Conservation (phyloP, 73 alveolate genomes). For the Paramecium caudatum region DNA sequence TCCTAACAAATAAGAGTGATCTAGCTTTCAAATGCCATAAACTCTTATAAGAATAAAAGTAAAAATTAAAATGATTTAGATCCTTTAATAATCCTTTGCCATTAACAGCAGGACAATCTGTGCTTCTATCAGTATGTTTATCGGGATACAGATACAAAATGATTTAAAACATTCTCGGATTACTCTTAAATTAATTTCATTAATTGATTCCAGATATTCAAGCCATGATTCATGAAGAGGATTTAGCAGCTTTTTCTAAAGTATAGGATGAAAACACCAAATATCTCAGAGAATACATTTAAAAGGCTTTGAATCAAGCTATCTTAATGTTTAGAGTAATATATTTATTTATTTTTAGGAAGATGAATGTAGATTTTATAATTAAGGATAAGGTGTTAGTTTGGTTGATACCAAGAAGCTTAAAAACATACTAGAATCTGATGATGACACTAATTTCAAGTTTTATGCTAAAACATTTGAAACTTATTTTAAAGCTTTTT, state of each 20-base stretch:
- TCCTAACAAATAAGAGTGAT: neutral
- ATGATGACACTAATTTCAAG: neutral
- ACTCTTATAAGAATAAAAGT: neutral
- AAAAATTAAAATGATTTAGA: neutral
- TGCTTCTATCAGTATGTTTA: neutral
- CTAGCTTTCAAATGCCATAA: neutral
- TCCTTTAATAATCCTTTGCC: neutral
- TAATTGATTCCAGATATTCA: neutral
- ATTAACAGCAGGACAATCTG: neutral
- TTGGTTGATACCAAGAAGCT: neutral
- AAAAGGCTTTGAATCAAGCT: neutral
- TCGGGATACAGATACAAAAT: constrained; percentile 4
- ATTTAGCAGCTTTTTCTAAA: neutral
- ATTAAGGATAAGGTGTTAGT: neutral
- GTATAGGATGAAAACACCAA: neutral
- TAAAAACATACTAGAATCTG: neutral
- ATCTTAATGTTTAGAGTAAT: neutral
- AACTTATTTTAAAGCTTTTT: neutral
- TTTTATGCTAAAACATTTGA: neutral
- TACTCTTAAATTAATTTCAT: neutral
- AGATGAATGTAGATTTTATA: constrained; percentile 29
- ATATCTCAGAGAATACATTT: neutral
- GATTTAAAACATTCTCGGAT: constrained; percentile 1
- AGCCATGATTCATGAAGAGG: neutral
- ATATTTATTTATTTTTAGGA: neutral